phyloP scores from a whole-genome alignment of 768 basidiomycete species.

The Boletus rubescentipes region DNA sequence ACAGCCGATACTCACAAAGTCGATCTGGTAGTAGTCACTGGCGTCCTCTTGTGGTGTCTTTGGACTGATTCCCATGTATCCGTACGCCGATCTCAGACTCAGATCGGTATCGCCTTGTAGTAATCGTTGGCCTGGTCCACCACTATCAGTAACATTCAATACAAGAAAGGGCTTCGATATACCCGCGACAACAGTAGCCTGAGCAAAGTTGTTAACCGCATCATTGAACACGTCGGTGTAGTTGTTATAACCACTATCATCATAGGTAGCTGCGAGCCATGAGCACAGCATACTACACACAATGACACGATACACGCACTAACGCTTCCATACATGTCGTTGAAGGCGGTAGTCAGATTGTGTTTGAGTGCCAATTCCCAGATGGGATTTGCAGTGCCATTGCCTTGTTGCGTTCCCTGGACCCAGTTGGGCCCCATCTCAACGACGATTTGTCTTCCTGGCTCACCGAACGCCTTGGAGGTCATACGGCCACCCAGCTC shows the following conservation, averaged over 20 bases:
- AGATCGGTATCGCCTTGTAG: conserved; percentile 44
- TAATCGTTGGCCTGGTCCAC: conserved; percentile 10
- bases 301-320: conserved; percentile 34
- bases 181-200: conserved; percentile 48
- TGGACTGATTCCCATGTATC: conserved; percentile 47
- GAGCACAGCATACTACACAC: neutral
- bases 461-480: conserved; percentile 42
- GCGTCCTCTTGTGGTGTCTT: conserved; percentile 46
- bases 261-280: conserved; percentile 48
- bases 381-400: conserved; percentile 59
- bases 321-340: conserved; percentile 43
- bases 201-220: conserved; percentile 40
- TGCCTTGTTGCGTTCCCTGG: conserved; percentile 48
- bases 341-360: conserved; percentile 44
- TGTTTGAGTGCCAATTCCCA: conserved; percentile 57
- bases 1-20: conserved; percentile 25
- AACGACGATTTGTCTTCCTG: conserved; percentile 39
- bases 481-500: conserved; percentile 65
- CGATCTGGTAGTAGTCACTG: conserved; percentile 56
- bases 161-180: conserved; percentile 21
- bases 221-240: conserved; percentile 44
- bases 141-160: conserved; percentile 40
- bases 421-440: conserved; percentile 67
- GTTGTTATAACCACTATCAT: conserved; percentile 48
- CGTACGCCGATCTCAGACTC: conserved; percentile 53